Conservation (phyloP, 805 yeast species). For the Pachysolen tannophilus region DNA sequence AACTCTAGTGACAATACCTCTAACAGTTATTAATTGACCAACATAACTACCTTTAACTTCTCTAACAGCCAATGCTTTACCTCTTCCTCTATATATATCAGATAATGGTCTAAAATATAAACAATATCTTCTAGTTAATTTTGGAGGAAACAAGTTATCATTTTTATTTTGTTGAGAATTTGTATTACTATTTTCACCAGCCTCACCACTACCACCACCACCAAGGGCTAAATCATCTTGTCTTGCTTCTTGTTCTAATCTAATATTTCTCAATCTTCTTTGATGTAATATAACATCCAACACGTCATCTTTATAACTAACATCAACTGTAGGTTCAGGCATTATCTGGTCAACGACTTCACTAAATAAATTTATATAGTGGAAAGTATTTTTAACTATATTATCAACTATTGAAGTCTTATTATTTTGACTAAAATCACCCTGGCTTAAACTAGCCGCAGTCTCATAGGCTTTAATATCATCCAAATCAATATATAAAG, state of each 20-base stretch:
- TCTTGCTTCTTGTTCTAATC: slow-evolving; percentile 58
- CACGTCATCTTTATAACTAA: slow-evolving; percentile 80
- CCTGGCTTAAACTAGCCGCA: slow-evolving; percentile 16
- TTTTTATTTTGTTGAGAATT: not conserved
- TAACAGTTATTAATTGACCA: slow-evolving; percentile 81
- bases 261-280: slow-evolving; percentile 73
- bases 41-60: slow-evolving; percentile 77
- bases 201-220: slow-evolving; percentile 17
- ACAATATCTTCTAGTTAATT: slow-evolving; percentile 77
- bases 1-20: slow-evolving; percentile 93
- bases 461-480: slow-evolving; percentile 71
- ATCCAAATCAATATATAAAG: slow-evolving; percentile 71
- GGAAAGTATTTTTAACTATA: slow-evolving; percentile 66
- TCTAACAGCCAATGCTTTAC: slow-evolving; percentile 75
- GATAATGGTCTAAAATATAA: slow-evolving; percentile 81
- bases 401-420: slow-evolving; percentile 38
- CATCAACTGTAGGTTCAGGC: slow-evolving; percentile 81
- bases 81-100: slow-evolving; percentile 24
- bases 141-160: slow-evolving; percentile 59
- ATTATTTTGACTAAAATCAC: slow-evolving; percentile 10
- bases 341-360: slow-evolving; percentile 68
- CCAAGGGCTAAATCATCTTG: slow-evolving; percentile 39
- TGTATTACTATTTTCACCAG: slow-evolving; percentile 5
- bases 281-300: slow-evolving; percentile 89
- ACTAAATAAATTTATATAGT: slow-evolving; percentile 72